Conservation (phyloP, 192 early-diverging fungal genomes). For the Backusella westeae region DNA sequence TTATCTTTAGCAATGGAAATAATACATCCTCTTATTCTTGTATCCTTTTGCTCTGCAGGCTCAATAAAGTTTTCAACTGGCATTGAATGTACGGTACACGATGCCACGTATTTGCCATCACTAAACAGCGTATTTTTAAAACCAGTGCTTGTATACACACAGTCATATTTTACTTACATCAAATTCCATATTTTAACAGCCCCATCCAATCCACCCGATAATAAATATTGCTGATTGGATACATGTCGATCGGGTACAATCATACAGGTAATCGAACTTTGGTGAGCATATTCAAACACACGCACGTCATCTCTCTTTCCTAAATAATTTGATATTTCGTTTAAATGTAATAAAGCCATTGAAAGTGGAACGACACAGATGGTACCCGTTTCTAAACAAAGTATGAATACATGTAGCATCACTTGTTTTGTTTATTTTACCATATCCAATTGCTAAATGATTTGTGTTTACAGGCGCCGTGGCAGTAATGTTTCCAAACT, state of each 20-base stretch:
- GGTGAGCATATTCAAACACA: constrained; percentile 49
- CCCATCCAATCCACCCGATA: constrained; percentile 68
- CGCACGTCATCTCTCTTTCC: constrained; percentile 14
- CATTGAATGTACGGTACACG: constrained; percentile 55
- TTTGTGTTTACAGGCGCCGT: constrained; percentile 52
- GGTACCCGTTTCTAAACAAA: constrained; percentile 54
- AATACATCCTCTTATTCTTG: constrained; percentile 43
- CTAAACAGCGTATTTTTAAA: constrained; percentile 21
- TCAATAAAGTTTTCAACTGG: constrained; percentile 51
- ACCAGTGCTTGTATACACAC: neutral
- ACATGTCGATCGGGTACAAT: constrained; percentile 46
- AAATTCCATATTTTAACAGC: constrained; percentile 73
- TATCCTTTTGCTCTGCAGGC: constrained; percentile 47
- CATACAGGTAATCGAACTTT: constrained; percentile 58
- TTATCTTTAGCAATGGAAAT: constrained; percentile 70
- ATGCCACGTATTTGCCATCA: constrained; percentile 51
- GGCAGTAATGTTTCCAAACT: constrained; percentile 38
- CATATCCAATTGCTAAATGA: constrained; percentile 64
- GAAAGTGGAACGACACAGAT: constrained; percentile 56
- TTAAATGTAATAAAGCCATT: constrained; percentile 35
- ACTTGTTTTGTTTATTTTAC: constrained; percentile 34
- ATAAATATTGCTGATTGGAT: constrained; percentile 47
- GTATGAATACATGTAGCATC: neutral
- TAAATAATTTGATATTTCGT: constrained; percentile 17
- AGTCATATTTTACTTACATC: constrained; percentile 45